phyloP scores from a whole-genome alignment of 2,329 filamentous ascomycete species.

The Venturia aucupariae region DNA sequence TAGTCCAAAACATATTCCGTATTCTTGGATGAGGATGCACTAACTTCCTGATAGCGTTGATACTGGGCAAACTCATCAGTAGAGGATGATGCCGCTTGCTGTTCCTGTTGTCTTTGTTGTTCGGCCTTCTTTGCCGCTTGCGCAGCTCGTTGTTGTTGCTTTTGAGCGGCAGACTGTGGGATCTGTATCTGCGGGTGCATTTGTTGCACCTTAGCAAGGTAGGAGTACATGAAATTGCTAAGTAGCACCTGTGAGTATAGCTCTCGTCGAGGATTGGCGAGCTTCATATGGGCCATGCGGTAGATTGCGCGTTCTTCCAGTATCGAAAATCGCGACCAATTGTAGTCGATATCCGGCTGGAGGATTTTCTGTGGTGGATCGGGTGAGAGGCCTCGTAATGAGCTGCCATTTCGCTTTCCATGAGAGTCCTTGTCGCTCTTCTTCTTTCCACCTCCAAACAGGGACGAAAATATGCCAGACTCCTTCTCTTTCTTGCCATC shows the following conservation, averaged over 20 bases:
- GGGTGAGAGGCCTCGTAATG: conserved; percentile 66
- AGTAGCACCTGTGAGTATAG: conserved; percentile 90
- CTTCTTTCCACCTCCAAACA: conserved; percentile 87
- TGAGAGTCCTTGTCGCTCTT: conserved; percentile 64
- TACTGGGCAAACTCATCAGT: conserved; percentile 5
- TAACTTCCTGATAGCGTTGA: conserved; percentile 11
- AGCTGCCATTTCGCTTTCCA: conserved; percentile 62
- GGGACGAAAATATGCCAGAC: conserved; percentile 74
- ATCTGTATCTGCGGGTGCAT: conserved; percentile 96
- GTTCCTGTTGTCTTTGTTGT: conserved; percentile 21
- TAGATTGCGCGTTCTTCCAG: conserved; percentile 96
- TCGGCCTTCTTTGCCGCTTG: conserved; percentile 25
- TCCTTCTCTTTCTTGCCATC: conserved; percentile 83
- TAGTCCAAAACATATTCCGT: not conserved
- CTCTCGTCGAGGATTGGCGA: conserved; percentile 90
- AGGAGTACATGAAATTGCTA: conserved; percentile 99
- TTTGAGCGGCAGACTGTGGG: conserved; percentile 67
- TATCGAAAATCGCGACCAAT: conserved; percentile 91
- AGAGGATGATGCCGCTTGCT: not conserved
- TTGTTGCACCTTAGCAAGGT: conserved; percentile 94
- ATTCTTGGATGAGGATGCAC: conserved; percentile 6
- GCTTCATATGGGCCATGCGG: conserved; percentile 96
- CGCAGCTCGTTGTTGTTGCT: conserved; percentile 45
- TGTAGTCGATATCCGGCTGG: conserved; percentile 84
- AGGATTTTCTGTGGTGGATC: conserved; percentile 62